Evolutionary conservation across 2,329 filamentous ascomycete species (phyloP).

Genomic region (Aureobasidium sp.): DNA sequence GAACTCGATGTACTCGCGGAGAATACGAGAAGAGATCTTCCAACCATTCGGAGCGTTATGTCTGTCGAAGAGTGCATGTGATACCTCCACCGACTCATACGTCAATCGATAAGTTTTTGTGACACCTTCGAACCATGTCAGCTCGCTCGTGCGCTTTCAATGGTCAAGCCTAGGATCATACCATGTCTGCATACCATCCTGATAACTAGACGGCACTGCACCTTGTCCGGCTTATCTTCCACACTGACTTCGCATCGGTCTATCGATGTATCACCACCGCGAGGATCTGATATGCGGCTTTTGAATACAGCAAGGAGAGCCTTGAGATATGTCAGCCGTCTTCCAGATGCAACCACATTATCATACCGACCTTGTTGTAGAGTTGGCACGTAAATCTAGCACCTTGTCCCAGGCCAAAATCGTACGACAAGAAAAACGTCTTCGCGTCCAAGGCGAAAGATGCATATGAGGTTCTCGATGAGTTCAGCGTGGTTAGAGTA

Average conservation of each 20-base stretch:
- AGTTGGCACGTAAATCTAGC: conserved; percentile 64
- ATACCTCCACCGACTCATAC: conserved; percentile 66
- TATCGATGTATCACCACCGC: conserved; percentile 61
- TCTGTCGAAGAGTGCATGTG: conserved; percentile 68
- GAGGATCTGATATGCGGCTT: conserved; percentile 54
- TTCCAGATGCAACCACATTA: too few relatives aligned
- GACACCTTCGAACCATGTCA: conserved; percentile 44
- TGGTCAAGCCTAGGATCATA: conserved; percentile 23
- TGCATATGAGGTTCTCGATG: conserved; percentile 73
- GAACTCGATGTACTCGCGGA: conserved; percentile 71
- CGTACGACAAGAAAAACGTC: conserved; percentile 67
- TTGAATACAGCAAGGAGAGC: conserved; percentile 66
- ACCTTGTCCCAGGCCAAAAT: conserved; percentile 40
- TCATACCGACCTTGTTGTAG: conserved; percentile 54
- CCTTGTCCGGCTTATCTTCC: conserved; percentile 60
- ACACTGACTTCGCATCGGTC: conserved; percentile 68
- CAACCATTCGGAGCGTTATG: conserved; percentile 61
- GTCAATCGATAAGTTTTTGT: conserved; percentile 71
- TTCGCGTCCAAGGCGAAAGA: conserved; percentile 60
- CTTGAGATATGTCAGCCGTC: conserved; percentile 5
- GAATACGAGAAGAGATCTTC: conserved; percentile 61
- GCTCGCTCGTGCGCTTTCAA: neutral
- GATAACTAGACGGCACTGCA: conserved; percentile 65
- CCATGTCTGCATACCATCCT: conserved; percentile 69
- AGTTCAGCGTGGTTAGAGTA: conserved; percentile 66